phyloP scores from a whole-genome alignment of 768 basidiomycete species.

The Xerocomellus chrysenteron region DNA sequence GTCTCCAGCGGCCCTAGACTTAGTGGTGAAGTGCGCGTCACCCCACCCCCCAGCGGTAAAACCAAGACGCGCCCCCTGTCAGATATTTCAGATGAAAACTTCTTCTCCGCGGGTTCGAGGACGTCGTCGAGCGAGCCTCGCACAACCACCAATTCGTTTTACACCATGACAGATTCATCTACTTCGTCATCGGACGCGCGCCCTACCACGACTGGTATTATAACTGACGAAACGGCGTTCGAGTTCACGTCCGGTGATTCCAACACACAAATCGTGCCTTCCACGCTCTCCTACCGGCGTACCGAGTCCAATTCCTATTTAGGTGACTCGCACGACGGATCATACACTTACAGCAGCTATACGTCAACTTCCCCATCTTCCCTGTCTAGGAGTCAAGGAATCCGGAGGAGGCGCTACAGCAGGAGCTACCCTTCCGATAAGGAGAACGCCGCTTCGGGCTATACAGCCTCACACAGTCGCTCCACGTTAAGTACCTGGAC shows the following conservation, averaged over 20 bases:
- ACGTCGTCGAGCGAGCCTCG: conserved; percentile 32
- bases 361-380: conserved; percentile 49
- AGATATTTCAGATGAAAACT: conserved; percentile 44
- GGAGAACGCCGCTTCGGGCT: conserved; percentile 46
- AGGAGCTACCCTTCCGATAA: conserved; percentile 49
- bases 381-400: conserved; percentile 56
- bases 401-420: conserved; percentile 51
- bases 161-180: conserved; percentile 35
- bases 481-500: conserved; percentile 36
- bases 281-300: conserved; percentile 51
- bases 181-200: conserved; percentile 27
- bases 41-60: conserved; percentile 44
- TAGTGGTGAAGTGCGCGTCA: conserved; percentile 42
- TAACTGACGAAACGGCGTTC: conserved; percentile 40
- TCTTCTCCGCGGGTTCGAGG: conserved; percentile 43
- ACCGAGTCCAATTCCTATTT: conserved; percentile 56
- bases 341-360: conserved; percentile 33
- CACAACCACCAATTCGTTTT: conserved; percentile 32
- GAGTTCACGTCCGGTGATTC: conserved; percentile 38
- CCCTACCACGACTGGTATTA: conserved; percentile 31
- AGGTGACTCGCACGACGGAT: conserved; percentile 51
- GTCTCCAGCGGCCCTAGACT: conserved; percentile 62
- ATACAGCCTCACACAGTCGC: conserved; percentile 34
- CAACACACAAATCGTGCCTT: conserved; percentile 47
- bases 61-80: conserved; percentile 29